Percentiles rank a stretch among this genome's conserved stretches.
Conservation (phyloP, 768 basidiomycete genomes). For the Amanita exitialis region DNA sequence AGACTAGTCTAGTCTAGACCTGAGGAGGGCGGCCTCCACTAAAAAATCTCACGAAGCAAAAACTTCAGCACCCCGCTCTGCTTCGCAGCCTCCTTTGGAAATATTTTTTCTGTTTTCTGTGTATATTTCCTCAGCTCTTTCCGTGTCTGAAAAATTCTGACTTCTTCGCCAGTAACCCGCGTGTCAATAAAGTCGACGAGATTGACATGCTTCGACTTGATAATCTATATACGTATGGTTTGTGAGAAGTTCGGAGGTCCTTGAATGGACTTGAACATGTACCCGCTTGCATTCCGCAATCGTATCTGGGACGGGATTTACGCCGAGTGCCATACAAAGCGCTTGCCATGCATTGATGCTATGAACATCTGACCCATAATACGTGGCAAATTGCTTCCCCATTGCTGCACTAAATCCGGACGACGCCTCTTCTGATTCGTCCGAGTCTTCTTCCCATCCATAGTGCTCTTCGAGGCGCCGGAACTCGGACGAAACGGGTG, state of each 20-base stretch:
- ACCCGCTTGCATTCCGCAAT: constrained; percentile 2
- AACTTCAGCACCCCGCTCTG: background rate
- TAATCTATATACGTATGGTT: background rate
- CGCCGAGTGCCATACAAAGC: background rate
- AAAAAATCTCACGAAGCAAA: background rate
- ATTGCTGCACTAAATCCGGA: background rate
- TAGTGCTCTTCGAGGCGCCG: background rate
- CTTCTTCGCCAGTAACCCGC: background rate
- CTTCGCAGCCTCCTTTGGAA: constrained; percentile 1
- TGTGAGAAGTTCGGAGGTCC: too few relatives aligned
- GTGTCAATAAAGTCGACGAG: constrained; percentile 1
- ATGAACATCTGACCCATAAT: background rate
- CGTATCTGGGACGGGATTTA: background rate
- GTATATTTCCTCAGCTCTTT: background rate
- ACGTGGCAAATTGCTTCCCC: background rate
- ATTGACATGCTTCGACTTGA: constrained; percentile 5
- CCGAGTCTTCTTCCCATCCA: background rate
- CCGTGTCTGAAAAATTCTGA: background rate
- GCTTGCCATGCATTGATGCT: constrained; percentile 4
- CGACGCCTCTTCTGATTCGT: background rate
- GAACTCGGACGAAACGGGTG: background rate
- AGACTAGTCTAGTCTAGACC: too few relatives aligned
- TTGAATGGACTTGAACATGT: background rate
- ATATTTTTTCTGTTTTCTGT: background rate
- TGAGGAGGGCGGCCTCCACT: background rate